These are phyloP conservation scores for Pseudocercospora fuligena DNA, from an alignment of 2,329 filamentous ascomycete genomes.

Conservation along the genomic window DNA sequence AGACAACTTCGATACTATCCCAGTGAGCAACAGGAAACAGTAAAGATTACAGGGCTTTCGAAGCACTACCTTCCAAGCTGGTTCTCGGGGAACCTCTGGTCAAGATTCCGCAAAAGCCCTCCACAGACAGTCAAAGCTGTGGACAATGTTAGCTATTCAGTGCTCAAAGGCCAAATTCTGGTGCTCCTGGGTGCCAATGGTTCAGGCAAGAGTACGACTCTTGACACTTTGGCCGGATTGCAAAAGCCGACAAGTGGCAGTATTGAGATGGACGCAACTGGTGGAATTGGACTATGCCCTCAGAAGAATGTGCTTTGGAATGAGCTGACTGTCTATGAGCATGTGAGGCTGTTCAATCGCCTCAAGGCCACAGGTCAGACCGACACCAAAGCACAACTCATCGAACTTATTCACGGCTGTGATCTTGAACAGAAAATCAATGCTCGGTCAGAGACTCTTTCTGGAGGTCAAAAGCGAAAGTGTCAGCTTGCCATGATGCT, in stretches of 20 bases:
- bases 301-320: constrained; percentile 95
- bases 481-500: constrained; percentile 95
- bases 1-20: constrained; percentile 48
- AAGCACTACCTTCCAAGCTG: constrained; percentile 76
- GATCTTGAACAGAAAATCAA: constrained; percentile 77
- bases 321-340: constrained; percentile 80
- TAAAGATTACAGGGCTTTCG: constrained; percentile 73
- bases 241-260: constrained; percentile 74
- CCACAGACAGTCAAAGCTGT: constrained; percentile 79
- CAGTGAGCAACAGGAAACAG: constrained; percentile 53
- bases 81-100: constrained; percentile 56
- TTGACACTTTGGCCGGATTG: constrained; percentile 82
- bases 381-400: constrained; percentile 64
- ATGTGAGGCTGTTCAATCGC: constrained; percentile 79
- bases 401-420: constrained; percentile 68
- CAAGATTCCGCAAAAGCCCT: constrained; percentile 53
- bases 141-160: constrained; percentile 71
- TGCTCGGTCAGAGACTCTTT: constrained; percentile 76
- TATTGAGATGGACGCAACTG: constrained; percentile 76
- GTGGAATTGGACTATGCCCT: constrained; percentile 81
- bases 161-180: constrained; percentile 79
- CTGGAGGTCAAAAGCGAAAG: constrained; percentile 90
- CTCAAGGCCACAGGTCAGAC: constrained; percentile 71
- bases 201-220: constrained; percentile 84
- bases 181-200: constrained; percentile 87